These are phyloP conservation scores for Curvularia sp. DNA, from an alignment of 2,329 filamentous ascomycete genomes.

Conservation along the genomic window DNA sequence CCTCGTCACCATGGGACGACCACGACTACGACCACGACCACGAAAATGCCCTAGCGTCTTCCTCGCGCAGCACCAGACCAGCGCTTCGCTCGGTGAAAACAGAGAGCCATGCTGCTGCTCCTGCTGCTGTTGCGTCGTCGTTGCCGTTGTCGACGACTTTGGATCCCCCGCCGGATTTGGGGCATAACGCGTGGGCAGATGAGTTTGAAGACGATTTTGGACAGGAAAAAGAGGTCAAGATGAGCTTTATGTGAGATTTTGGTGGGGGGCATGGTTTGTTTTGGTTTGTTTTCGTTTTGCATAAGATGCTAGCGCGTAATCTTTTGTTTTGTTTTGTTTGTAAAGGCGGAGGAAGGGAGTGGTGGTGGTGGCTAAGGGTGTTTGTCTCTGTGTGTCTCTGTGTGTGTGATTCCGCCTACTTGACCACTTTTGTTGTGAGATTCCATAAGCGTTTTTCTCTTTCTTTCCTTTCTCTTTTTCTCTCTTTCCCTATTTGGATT, in stretches of 20 bases:
- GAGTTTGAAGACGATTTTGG: conserved; percentile 58
- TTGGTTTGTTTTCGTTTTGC: not conserved
- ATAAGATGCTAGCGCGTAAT: too few relatives aligned
- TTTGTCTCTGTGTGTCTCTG: not conserved
- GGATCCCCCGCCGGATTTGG: conserved; percentile 21
- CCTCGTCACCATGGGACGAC: conserved; percentile 20
- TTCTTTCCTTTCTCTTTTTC: not conserved
- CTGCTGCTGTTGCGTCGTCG: too few relatives aligned
- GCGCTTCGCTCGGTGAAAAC: conserved; percentile 42
- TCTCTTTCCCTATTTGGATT: not conserved
- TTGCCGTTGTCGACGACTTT: not conserved
- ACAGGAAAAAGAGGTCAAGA: conserved; percentile 56
- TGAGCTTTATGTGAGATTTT: conserved; percentile 53
- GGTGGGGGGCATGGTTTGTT: not conserved
- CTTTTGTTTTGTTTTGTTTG: not conserved
- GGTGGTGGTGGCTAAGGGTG: too few relatives aligned
- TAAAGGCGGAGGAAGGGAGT: too few relatives aligned
- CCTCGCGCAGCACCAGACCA: conserved; percentile 24
- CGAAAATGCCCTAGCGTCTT: not conserved
- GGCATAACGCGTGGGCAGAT: conserved; percentile 58
- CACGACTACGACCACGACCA: too few relatives aligned
- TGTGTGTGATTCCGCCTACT: not conserved
- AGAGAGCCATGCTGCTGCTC: conserved; percentile 19
- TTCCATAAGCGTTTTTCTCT: not conserved
- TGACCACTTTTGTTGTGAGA: not conserved